These are phyloP conservation scores for Collybia mongolica DNA, from an alignment of 768 basidiomycete genomes.

Conservation along the genomic window DNA sequence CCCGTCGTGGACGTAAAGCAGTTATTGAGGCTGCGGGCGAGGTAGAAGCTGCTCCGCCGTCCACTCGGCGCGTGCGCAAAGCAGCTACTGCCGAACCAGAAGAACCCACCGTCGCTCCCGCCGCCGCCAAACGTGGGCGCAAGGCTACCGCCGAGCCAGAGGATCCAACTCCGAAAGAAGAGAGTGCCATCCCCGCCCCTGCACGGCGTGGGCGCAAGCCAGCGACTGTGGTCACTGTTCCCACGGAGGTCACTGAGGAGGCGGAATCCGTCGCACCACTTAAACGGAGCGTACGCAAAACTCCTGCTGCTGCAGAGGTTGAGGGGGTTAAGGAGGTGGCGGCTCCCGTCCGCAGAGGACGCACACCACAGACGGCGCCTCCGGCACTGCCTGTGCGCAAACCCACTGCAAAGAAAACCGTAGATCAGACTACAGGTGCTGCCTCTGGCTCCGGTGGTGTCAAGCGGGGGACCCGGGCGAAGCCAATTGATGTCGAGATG, in stretches of 20 bases:
- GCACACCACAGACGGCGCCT: constrained; percentile 4
- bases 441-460: neutral
- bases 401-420: constrained; percentile 1
- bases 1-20: constrained; percentile 23
- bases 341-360: constrained; percentile 6
- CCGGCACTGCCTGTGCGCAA: constrained; percentile 1
- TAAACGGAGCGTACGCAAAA: constrained; percentile 7
- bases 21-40: constrained; percentile 13
- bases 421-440: constrained; percentile 11
- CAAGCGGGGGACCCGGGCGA: constrained; percentile 16
- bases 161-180: constrained; percentile 9
- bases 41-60: neutral
- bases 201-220: constrained; percentile 20
- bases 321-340: constrained; percentile 2
- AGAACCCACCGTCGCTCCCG: constrained; percentile 11
- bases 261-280: neutral
- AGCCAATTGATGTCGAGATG: constrained; percentile 9
- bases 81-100: constrained; percentile 20
- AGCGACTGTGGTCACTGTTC: constrained; percentile 4
- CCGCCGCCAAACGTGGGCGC: constrained; percentile 13
- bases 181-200: constrained; percentile 1
- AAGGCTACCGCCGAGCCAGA: constrained; percentile 16
- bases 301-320: neutral
- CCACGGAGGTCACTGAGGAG: constrained; percentile 1
- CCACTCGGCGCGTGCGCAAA: constrained; percentile 13